Conservation (phyloP, 495 filamentous ascomycete genomes). For the Aspergillus biplanus region DNA sequence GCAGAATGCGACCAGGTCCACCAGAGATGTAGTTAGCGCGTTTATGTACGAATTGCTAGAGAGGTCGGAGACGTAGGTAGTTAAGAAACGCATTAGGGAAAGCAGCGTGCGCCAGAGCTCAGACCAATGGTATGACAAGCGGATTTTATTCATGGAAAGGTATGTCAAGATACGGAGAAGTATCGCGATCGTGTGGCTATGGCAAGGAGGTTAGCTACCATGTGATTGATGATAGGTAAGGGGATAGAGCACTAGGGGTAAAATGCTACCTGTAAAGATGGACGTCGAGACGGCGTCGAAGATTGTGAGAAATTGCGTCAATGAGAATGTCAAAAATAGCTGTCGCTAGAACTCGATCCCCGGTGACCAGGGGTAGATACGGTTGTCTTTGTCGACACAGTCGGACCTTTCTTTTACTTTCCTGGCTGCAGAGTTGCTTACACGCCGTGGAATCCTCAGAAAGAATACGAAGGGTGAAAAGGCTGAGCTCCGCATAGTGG, state of each 20-base stretch:
- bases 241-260: not conserved
- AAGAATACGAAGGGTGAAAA: conserved; percentile 82
- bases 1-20: conserved; percentile 83
- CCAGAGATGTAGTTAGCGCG: conserved; percentile 54
- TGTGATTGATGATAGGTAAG: not conserved
- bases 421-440: conserved; percentile 83
- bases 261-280: conserved; percentile 70
- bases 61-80: conserved; percentile 79
- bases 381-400: conserved; percentile 90
- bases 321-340: conserved; percentile 83
- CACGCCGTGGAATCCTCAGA: conserved; percentile 85
- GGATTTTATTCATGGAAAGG: conserved; percentile 75
- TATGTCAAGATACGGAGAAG: conserved; percentile 81
- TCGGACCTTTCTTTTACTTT: conserved; percentile 73
- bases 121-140: conserved; percentile 89
- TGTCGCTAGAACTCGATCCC: conserved; percentile 71
- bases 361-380: conserved; percentile 74
- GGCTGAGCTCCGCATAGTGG: conserved; percentile 78
- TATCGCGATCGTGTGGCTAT: conserved; percentile 65
- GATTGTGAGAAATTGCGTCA: conserved; percentile 92
- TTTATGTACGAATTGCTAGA: conserved; percentile 64
- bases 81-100: conserved; percentile 87
- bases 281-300: conserved; percentile 81
- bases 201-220: conserved; percentile 4
- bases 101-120: conserved; percentile 91